These are phyloP conservation scores for Nothomitra cinnamomea DNA, from an alignment of 2,329 filamentous ascomycete species.

Conservation along the genomic window DNA sequence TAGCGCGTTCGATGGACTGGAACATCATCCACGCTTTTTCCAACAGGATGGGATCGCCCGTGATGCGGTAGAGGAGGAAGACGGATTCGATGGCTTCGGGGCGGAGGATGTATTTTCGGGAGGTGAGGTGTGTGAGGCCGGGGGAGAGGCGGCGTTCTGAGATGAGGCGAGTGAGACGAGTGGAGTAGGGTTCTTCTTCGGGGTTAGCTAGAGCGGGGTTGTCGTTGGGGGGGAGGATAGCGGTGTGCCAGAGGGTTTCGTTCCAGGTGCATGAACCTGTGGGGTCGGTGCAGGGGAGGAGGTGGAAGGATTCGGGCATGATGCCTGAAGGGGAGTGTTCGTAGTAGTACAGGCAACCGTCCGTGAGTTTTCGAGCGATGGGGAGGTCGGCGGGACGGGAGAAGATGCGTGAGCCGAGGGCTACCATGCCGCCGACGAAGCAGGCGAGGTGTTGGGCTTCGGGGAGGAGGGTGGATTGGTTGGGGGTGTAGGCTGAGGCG, in stretches of 20 bases:
- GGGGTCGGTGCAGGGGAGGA: neutral
- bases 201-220: too few relatives aligned
- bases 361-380: constrained; percentile 42
- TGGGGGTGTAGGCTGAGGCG: constrained; percentile 12
- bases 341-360: constrained; percentile 56
- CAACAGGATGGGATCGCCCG: constrained; percentile 55
- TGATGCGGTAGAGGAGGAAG: constrained; percentile 71
- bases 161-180: too few relatives aligned
- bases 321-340: constrained; percentile 40
- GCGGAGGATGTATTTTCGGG: constrained; percentile 55
- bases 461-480: constrained; percentile 20
- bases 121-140: neutral
- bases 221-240: constrained; percentile 36
- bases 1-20: constrained; percentile 47
- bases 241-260: neutral
- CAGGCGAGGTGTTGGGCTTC: constrained; percentile 31
- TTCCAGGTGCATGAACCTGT: constrained; percentile 7
- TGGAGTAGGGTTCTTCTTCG: too few relatives aligned
- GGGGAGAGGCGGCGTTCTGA: constrained; percentile 5
- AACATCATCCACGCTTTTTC: constrained; percentile 85
- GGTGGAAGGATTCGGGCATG: constrained; percentile 41
- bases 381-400: constrained; percentile 40
- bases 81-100: constrained; percentile 79
- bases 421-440: constrained; percentile 1
- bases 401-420: constrained; percentile 43